These are phyloP conservation scores for Umbelopsis vinacea DNA, from an alignment of 192 early-diverging fungal species.

Conservation along the genomic window DNA sequence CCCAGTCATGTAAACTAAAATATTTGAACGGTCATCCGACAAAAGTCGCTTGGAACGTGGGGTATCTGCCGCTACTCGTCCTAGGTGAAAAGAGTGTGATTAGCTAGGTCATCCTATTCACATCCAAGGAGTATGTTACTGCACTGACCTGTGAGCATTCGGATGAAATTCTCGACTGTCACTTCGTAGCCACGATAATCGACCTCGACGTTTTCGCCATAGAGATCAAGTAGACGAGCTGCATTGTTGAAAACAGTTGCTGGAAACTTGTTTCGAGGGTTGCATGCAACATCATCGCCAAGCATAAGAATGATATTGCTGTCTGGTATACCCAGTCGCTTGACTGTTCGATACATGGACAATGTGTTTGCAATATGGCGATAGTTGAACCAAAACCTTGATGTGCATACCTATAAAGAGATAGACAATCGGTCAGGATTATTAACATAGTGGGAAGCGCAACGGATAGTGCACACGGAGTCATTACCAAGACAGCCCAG, in stretches of 20 bases:
- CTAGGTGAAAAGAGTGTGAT: constrained; percentile 39
- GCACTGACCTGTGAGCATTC: constrained; percentile 79
- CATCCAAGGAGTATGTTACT: too few species aligned
- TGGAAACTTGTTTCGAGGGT: constrained; percentile 89
- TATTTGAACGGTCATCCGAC: constrained; percentile 95
- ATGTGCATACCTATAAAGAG: constrained; percentile 82
- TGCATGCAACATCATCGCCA: constrained; percentile 98
- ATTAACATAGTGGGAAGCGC: not conserved
- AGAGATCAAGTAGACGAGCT: constrained; percentile 80
- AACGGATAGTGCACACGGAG: not conserved
- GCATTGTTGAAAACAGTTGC: constrained; percentile 95
- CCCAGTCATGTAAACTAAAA: constrained; percentile 98
- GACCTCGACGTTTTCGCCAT: constrained; percentile 97
- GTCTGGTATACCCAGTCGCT: constrained; percentile 97
- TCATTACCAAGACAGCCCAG: constrained; percentile 93
- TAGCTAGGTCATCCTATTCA: too few species aligned
- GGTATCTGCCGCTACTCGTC: constrained; percentile 82
- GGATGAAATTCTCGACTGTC: constrained; percentile 97
- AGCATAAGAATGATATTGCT: constrained; percentile 99
- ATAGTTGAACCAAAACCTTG: constrained; percentile 99
- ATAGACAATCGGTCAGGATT: not conserved
- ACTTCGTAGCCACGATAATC: constrained; percentile 99
- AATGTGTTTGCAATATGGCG: constrained; percentile 98
- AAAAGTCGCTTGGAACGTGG: constrained; percentile 93
- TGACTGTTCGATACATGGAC: constrained; percentile 98